phyloP scores from a whole-genome alignment of 2,329 filamentous ascomycete species.

The Aschersonia sp. region DNA sequence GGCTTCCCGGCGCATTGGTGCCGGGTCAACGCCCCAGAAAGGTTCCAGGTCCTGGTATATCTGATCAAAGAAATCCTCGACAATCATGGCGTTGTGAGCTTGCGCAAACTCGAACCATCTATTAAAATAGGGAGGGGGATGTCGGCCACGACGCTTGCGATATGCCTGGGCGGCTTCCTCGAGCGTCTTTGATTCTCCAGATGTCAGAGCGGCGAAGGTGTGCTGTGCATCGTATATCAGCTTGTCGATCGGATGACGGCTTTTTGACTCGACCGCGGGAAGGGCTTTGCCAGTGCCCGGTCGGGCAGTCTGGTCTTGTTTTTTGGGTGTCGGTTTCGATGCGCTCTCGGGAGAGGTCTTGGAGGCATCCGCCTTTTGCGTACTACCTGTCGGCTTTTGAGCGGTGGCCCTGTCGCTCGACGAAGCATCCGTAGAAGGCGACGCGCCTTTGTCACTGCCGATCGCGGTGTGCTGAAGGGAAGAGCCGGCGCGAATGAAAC shows the following conservation, averaged over 20 bases:
- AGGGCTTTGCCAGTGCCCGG: conserved; percentile 1
- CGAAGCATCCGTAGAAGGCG: neutral
- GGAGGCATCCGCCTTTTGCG: neutral
- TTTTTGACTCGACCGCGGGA: conserved; percentile 1
- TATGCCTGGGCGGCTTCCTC: conserved; percentile 42
- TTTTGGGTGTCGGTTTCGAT: neutral
- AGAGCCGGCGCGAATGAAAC: neutral
- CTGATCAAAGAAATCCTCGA: conserved; percentile 51
- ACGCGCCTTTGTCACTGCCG: neutral
- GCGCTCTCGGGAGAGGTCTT: conserved; percentile 1
- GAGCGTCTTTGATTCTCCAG: conserved; percentile 33
- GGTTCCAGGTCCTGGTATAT: conserved; percentile 46
- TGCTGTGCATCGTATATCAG: conserved; percentile 32
- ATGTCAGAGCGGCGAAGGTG: conserved; percentile 22
- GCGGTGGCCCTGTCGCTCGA: no score
- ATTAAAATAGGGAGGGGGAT: conserved; percentile 49
- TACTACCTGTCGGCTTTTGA: neutral
- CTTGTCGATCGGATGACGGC: conserved; percentile 34
- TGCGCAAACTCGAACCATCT: conserved; percentile 43
- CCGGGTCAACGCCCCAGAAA: conserved; percentile 38
- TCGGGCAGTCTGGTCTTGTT: neutral
- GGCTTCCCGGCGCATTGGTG: conserved; percentile 34
- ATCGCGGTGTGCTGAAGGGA: neutral
- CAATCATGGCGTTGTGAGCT: conserved; percentile 34
- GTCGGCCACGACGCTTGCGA: conserved; percentile 40